Evolutionary conservation across 2,329 filamentous ascomycete species (phyloP).

Genomic region (Teratosphaeria destructans): DNA sequence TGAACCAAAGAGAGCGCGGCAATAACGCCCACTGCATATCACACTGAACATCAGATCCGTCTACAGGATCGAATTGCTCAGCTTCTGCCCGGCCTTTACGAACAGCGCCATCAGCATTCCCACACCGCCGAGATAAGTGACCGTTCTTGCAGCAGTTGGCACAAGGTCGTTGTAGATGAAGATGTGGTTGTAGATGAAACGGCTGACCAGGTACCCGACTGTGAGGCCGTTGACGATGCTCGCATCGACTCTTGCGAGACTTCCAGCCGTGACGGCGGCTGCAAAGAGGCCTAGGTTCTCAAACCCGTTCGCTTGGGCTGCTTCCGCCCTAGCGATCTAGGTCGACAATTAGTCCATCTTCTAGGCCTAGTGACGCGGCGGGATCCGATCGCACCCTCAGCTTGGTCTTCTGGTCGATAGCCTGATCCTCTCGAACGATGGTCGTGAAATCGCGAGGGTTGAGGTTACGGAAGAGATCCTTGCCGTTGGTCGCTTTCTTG

Average conservation of each 20-base stretch:
- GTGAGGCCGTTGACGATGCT: constrained; percentile 18
- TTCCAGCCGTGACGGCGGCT: constrained; percentile 29
- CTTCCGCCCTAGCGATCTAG: constrained; percentile 27
- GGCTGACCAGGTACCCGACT: constrained; percentile 16
- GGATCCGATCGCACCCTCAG: not conserved
- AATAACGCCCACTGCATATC: not conserved
- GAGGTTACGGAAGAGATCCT: constrained; percentile 15
- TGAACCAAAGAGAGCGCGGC: too few relatives aligned
- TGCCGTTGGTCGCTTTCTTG: constrained; percentile 6
- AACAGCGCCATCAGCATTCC: constrained; percentile 16
- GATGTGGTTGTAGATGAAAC: constrained; percentile 21
- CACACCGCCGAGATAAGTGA: constrained; percentile 15
- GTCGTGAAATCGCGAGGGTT: constrained; percentile 22
- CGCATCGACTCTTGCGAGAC: constrained; percentile 23
- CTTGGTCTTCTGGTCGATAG: constrained; percentile 25
- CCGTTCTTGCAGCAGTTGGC: constrained; percentile 10
- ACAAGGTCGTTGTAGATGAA: constrained; percentile 17
- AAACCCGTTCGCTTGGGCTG: constrained; percentile 28
- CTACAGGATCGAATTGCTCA: constrained; percentile 5
- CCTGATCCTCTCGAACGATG: constrained; percentile 18
- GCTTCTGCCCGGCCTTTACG: constrained; percentile 17
- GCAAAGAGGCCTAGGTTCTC: constrained; percentile 33
- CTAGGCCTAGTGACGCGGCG: not conserved
- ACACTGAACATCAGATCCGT: not conserved
- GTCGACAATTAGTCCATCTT: not conserved